Base-by-base conservation (phyloP, 2,329 filamentous ascomycete genomes). In the Chrysoporthe deuterocubensis region DNA sequence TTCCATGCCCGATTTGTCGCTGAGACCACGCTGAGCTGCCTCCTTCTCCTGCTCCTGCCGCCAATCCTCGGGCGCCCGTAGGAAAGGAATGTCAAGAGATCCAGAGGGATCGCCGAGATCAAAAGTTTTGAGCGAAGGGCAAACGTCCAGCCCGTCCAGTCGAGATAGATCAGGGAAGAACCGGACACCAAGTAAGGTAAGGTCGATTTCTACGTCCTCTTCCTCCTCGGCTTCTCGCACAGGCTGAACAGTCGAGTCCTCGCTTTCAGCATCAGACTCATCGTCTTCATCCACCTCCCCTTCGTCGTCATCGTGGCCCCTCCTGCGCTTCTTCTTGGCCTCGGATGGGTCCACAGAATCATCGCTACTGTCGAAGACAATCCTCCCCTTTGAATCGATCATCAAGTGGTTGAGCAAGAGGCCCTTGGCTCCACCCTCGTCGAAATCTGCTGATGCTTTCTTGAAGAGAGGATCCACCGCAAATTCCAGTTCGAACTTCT, bases 401-500 rank as follows among this genome's bases (percentile, higher is more conserved):
- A 95, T 93, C n/a, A 99, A 84, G 79, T 99, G 95, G 76, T 99
- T 99, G 43, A 99, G 85, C 26, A 99, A 84, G 54, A 99, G 84
- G 26, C 96, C 96, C 79, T 98, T 99, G 67, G 96, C 96, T 67
- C 96, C 96, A 26, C 96, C 96, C 81, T 99, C 96, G 76, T 99
- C 96, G 72, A 99, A 99, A 81, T 99, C 96, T 56, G 96, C 96
- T 6, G 95, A 97, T 0, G 95, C 95, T 76, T 99, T 99, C 77
- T 99, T 99, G 86, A 99, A 99, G n/a, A 99, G 81, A 2, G 96
- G 96, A 76, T 99, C 96, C 5, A 99, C 95, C 0, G 94, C 90
- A 72, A 99, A 97, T 75, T 99, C 96, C 57, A 98, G 86, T 74
- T 99, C 96, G 75, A 99, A 94, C 79, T 98, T 99, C 81, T 99